phyloP scores from a whole-genome alignment of 192 early-diverging fungal species.

The Podila epicladia region DNA sequence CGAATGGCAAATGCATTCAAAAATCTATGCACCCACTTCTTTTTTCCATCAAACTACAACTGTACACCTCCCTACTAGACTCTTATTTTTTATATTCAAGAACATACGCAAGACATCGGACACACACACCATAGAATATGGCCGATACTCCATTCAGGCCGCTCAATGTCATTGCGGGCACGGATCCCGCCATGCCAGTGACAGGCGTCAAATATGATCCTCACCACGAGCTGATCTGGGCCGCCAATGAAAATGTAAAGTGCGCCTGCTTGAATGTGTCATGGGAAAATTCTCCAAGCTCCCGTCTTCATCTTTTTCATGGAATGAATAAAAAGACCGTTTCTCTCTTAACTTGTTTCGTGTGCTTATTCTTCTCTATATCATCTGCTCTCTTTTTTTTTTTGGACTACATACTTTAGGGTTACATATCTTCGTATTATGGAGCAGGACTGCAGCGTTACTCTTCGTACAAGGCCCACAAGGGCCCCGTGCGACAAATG shows the following conservation, averaged over 20 bases:
- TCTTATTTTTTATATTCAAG: too few relatives aligned
- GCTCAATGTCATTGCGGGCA: conserved; percentile 48
- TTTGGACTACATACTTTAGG: conserved; percentile 49
- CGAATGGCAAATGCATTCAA: too few relatives aligned
- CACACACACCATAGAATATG: conserved; percentile 9
- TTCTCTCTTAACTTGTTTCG: not conserved
- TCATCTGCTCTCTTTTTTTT: not conserved
- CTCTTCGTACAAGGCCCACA: conserved; percentile 75
- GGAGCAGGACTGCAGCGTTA: conserved; percentile 70
- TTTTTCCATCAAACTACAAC: too few relatives aligned
- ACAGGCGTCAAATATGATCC: conserved; percentile 67
- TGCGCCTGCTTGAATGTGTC: too few relatives aligned
- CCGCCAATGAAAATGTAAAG: conserved; percentile 83
- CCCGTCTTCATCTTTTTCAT: too few relatives aligned
- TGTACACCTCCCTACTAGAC: too few relatives aligned
- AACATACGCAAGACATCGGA: too few relatives aligned
- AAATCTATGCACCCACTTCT: too few relatives aligned
- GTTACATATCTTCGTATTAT: conserved; percentile 76
- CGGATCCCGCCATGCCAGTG: conserved; percentile 45
- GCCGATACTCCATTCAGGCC: conserved; percentile 48
- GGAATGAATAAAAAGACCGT: too few relatives aligned
- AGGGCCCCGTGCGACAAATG: conserved; percentile 72
- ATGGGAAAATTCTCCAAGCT: too few relatives aligned
- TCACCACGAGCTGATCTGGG: conserved; percentile 86
- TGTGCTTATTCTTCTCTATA: conserved; percentile 1